Percentiles rank a stretch among this genome's conserved stretches.
These are phyloP conservation scores for Pleurotus eryngii DNA, from an alignment of 768 basidiomycete genomes.

Conservation along the genomic window DNA sequence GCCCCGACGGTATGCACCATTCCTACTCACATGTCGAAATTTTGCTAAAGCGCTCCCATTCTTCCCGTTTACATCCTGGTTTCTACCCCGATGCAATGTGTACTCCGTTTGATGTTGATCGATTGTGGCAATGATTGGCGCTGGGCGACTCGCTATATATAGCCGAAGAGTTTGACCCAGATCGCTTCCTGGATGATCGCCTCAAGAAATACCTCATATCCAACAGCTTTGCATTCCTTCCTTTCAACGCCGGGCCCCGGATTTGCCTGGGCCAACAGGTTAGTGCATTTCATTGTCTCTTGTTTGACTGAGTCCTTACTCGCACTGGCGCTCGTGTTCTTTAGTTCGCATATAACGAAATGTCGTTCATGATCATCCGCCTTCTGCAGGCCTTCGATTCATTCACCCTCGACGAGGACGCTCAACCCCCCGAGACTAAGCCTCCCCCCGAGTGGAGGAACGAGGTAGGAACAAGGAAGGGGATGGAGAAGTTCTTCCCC, in stretches of 20 bases:
- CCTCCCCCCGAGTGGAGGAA: slow-evolving; percentile 47
- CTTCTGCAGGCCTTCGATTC: slow-evolving; percentile 57
- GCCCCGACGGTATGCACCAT: slow-evolving; percentile 71
- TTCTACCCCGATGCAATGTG: not conserved
- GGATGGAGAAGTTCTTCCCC: slow-evolving; percentile 46
- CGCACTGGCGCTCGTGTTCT: no score
- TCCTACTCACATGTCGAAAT: no score
- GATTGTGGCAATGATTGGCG: no score
- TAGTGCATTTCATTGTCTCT: not conserved
- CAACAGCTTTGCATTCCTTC: slow-evolving; percentile 70
- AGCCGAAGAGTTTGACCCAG: slow-evolving; percentile 70
- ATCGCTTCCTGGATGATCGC: slow-evolving; percentile 65
- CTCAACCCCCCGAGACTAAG: slow-evolving; percentile 40
- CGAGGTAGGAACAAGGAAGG: slow-evolving; percentile 40
- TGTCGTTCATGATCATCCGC: slow-evolving; percentile 62
- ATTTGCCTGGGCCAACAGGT: slow-evolving; percentile 64
- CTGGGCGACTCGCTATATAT: not conserved
- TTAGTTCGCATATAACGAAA: slow-evolving; percentile 28
- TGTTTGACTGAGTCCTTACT: no score
- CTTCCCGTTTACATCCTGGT: not conserved
- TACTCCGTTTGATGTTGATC: not conserved
- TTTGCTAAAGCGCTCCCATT: no score
- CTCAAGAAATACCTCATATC: slow-evolving; percentile 57
- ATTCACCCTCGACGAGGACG: slow-evolving; percentile 42
- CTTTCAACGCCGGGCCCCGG: slow-evolving; percentile 59